Evolutionary conservation across 495 filamentous ascomycete genomes (phyloP), one percentile per base, ranked within the genome.

Genomic region (Chaetomidium leptoderma): DNA sequence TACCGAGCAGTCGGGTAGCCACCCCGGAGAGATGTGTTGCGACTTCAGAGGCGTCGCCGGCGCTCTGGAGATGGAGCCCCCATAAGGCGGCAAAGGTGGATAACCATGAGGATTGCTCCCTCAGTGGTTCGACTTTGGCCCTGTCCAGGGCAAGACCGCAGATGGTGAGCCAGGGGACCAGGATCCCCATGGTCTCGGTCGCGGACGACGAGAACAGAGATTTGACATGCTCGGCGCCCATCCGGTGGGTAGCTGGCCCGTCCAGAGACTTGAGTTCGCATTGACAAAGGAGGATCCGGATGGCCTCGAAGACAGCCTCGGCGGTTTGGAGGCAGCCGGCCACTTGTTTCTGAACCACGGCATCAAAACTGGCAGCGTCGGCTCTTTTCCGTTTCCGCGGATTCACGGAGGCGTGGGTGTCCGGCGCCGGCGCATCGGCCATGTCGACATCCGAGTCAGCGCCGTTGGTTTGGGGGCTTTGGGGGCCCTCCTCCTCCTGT

Each of bases 161-260:
- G 16, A 75, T 60, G 27, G 64, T 54, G 4, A 80, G 62, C 36
- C 77, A 55, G 5, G 68, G 71, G 0, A 67, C 69, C 10, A 72
- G 63, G 7, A 75, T 63, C 36, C 66, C 68, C 56, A 70, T 70
- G 10, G 66, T 65, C 26, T 78, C 76, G 49, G 66, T 49, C 4
- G 71, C 70, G 17, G 76, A 70, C 0, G 67, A 66, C 19, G 63
- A 75, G 63, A 80, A 78, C 35, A 80, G 59, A 24, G 77, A 75
- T 50, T 77, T 77, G 66, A 80, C 62, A 51, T 77, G 74, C 44
- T 78, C 74, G 16, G 69, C 70, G 7, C 77, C 76, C 55, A 76
- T 70, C 43, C 61, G 63, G 53, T 68, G 66, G 51, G 54, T 72
- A 23, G 67, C 46, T 3, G 63, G 53, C 17, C 49, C 62, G 13